Percentiles rank a stretch among this genome's conserved stretches.
These are phyloP conservation scores for Medakamo hakoo DNA, from an alignment of 139 green algal genomes.

Conservation along the genomic window DNA sequence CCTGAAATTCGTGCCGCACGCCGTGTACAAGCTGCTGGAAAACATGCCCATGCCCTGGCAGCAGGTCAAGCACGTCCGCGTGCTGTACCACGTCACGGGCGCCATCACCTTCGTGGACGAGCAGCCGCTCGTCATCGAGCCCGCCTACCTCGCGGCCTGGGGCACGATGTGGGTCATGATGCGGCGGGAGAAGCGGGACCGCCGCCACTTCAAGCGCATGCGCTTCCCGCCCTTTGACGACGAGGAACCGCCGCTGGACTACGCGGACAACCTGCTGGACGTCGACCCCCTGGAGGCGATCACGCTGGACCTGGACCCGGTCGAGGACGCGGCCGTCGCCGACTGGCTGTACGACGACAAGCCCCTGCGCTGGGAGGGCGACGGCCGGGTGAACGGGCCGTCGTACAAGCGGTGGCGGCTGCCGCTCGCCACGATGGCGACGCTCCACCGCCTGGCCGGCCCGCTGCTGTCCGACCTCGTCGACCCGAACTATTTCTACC, in stretches of 20 bases:
- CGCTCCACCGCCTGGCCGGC: conserved; percentile 79
- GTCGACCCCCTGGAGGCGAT: conserved; percentile 95
- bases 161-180: conserved; percentile 99
- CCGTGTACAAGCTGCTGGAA: conserved; percentile 98
- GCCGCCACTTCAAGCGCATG: conserved; percentile 99
- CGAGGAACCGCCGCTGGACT: conserved; percentile 98
- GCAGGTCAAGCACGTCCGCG: conserved; percentile 74
- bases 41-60: conserved; percentile 99
- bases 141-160: conserved; percentile 95
- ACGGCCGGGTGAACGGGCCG: conserved; percentile 88
- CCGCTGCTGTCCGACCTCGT: conserved; percentile 93
- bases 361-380: conserved; percentile 71
- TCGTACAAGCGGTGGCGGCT: conserved; percentile 89
- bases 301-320: conserved; percentile 92
- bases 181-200: conserved; percentile 95
- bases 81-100: conserved; percentile 98
- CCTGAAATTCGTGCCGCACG: conserved; percentile 98
- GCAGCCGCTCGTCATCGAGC: conserved; percentile 92
- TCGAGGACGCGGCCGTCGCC: conserved; percentile 70
- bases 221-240: conserved; percentile 99
- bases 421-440: conserved; percentile 86
- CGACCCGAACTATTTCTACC: conserved; percentile 99
- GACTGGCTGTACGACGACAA: conserved; percentile 96
- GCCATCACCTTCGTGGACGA: conserved; percentile 99
- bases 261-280: conserved; percentile 94